Evolutionary conservation across 2,329 filamentous ascomycete species (phyloP).

Genomic region (Plectosphaerella plurivora): DNA sequence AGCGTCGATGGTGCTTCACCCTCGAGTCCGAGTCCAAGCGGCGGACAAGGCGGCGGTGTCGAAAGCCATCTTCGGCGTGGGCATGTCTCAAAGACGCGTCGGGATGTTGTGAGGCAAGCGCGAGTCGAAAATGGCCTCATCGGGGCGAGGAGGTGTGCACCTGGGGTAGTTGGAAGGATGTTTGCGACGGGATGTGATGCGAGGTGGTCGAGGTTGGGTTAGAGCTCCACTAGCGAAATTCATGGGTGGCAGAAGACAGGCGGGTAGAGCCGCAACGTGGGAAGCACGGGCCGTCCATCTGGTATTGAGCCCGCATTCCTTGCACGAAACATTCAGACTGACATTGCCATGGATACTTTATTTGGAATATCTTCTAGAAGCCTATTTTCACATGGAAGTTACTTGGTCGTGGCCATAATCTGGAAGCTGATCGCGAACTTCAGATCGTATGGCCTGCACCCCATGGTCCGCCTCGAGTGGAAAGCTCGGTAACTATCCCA

Average conservation of each 20-base stretch:
- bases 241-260: neutral
- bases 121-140: neutral
- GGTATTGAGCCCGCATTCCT: neutral
- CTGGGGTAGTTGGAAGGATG: neutral
- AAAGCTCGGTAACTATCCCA: no score
- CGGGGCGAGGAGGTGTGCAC: neutral
- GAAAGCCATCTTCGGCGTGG: neutral
- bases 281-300: neutral
- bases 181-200: neutral
- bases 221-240: neutral
- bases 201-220: neutral
- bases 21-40: neutral
- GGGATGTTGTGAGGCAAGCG: neutral
- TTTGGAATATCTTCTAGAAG: neutral
- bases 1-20: constrained; percentile 1
- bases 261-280: no score
- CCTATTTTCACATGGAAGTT: no score
- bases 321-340: neutral
- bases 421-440: no score
- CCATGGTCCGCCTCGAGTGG: no score
- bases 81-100: neutral
- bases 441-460: no score
- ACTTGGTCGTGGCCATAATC: no score
- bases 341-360: neutral
- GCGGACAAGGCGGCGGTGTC: neutral